Evolutionary conservation across 345 rosid genomes (phyloP).

Genomic region (Populus simonii): DNA sequence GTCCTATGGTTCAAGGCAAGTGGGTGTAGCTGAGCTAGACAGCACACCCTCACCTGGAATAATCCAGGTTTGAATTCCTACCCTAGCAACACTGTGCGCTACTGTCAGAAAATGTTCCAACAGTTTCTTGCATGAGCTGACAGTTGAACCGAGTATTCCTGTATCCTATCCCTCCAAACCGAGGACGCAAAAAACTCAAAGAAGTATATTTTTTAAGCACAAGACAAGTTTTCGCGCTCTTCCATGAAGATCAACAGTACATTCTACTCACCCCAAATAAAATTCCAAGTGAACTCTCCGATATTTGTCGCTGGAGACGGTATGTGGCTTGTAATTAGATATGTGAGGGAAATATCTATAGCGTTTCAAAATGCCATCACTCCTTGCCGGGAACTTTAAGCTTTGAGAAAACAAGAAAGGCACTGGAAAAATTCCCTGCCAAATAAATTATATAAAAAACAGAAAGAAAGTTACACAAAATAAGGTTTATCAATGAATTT

Average conservation of each 20-base stretch:
- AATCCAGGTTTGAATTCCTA: not conserved
- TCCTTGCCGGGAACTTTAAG: constrained; percentile 70
- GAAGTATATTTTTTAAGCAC: not conserved
- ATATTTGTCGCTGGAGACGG: constrained; percentile 36
- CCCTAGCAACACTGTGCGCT: not conserved
- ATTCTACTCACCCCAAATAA: constrained; percentile 73
- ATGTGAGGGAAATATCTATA: constrained; percentile 58
- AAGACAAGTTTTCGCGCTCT: not conserved
- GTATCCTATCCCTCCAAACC: not conserved
- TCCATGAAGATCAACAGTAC: constrained; percentile 1
- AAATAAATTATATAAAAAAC: not conserved
- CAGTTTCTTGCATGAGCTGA: not conserved
- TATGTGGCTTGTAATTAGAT: constrained; percentile 41
- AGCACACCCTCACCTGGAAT: not conserved
- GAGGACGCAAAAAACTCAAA: not conserved
- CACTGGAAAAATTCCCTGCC: constrained; percentile 78
- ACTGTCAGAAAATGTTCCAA: not conserved
- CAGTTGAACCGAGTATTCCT: not conserved
- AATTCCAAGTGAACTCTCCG: constrained; percentile 88
- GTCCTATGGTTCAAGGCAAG: not conserved
- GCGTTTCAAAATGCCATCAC: constrained; percentile 45
- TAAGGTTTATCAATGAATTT: not conserved
- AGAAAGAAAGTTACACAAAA: not conserved
- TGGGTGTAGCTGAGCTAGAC: not conserved
- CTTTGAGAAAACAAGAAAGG: constrained; percentile 60